Conservation (phyloP, 129 eudicot genomes). For the Ambrosia artemisiifolia region DNA sequence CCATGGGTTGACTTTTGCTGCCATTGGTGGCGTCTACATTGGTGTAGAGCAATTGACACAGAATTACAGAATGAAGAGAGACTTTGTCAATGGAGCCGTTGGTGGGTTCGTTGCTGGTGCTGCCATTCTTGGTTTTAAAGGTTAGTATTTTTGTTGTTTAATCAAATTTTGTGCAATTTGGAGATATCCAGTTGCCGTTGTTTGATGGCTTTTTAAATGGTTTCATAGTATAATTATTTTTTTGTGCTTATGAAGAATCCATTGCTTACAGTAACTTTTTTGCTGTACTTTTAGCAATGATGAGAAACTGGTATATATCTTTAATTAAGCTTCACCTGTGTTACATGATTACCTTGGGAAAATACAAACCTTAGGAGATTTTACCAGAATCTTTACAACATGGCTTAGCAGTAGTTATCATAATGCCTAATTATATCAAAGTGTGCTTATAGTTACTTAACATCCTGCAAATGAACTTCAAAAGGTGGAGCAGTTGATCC, state of each 20-base stretch:
- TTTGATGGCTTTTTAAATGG: background rate
- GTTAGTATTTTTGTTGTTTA: slow-evolving; percentile 30
- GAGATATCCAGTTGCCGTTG: background rate
- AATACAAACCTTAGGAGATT: background rate
- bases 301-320: background rate
- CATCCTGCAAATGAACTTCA: no score
- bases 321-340: background rate
- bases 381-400: background rate
- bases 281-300: background rate
- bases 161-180: background rate
- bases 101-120: slow-evolving; percentile 97
- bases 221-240: no score
- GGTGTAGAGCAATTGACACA: slow-evolving; percentile 89
- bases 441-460: no score
- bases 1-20: slow-evolving; percentile 90
- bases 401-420: no score
- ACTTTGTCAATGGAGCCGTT: slow-evolving; percentile 85
- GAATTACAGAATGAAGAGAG: slow-evolving; percentile 67
- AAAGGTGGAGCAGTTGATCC: no score
- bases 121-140: slow-evolving; percentile 70
- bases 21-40: slow-evolving; percentile 82
- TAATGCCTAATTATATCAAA: no score
- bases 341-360: background rate
- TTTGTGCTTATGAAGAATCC: background rate
- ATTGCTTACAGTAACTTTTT: background rate